These are phyloP conservation scores for Psidium friedrichsthalianum DNA, from an alignment of 345 rosid species.

Conservation along the genomic window DNA sequence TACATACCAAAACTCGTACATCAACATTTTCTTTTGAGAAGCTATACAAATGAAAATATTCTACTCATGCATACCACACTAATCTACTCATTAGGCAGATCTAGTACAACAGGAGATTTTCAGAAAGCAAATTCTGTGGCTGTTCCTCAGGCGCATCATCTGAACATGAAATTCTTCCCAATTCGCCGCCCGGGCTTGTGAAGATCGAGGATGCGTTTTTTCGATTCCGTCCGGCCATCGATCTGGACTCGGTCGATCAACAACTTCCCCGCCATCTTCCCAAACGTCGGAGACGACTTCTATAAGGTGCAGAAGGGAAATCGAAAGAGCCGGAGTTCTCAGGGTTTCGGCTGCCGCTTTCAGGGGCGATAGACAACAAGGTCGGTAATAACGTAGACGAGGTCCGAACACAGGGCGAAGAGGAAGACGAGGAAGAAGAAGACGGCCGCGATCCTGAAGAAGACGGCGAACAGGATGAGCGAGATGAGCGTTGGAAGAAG, in stretches of 20 bases:
- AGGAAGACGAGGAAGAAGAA: constrained; percentile 13
- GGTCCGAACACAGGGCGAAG: constrained; percentile 22
- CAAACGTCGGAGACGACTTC: neutral
- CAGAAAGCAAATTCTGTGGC: neutral
- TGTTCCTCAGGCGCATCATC: neutral
- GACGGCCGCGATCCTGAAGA: constrained; percentile 4
- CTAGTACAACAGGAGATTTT: neutral
- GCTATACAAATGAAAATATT: neutral
- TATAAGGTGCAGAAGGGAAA: neutral
- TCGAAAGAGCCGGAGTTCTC: neutral
- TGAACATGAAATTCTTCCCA: neutral
- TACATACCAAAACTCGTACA: neutral
- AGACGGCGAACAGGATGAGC: constrained; percentile 5
- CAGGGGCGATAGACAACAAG: neutral
- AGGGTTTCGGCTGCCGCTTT: neutral
- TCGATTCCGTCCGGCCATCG: neutral
- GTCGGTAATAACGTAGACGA: constrained; percentile 15
- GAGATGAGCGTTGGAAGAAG: constrained; percentile 12
- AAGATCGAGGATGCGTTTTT: neutral
- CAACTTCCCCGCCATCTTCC: neutral
- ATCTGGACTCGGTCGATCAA: neutral
- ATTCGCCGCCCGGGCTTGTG: neutral
- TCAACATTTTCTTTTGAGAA: neutral
- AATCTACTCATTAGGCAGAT: neutral
- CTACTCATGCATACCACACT: neutral